These are phyloP conservation scores for Ramaria sp. DNA, from an alignment of 768 basidiomycete species.

Conservation along the genomic window DNA sequence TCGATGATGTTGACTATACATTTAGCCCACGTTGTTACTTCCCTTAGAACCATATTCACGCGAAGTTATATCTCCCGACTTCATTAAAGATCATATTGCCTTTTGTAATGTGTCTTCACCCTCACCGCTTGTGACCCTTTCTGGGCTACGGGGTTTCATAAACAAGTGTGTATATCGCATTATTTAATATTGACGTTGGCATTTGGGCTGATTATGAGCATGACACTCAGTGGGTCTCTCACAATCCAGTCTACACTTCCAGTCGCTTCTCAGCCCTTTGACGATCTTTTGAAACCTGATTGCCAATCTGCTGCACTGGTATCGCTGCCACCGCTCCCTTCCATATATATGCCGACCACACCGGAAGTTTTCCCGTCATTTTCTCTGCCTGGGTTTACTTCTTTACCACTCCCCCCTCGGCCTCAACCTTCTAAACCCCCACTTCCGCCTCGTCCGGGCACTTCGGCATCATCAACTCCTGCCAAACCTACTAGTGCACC, in stretches of 20 bases:
- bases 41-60: constrained; percentile 51
- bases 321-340: constrained; percentile 46
- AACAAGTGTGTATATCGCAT: constrained; percentile 20
- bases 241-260: constrained; percentile 35
- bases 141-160: constrained; percentile 76
- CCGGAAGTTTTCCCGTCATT: constrained; percentile 38
- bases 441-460: constrained; percentile 26
- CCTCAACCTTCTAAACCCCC: constrained; percentile 39
- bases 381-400: constrained; percentile 30
- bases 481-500: constrained; percentile 21
- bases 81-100: constrained; percentile 76
- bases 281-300: constrained; percentile 25
- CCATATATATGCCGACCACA: constrained; percentile 18
- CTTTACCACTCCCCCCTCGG: constrained; percentile 24
- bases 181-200: background rate
- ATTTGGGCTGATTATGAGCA: constrained; percentile 9
- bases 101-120: constrained; percentile 46
- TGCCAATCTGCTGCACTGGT: constrained; percentile 28
- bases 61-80: constrained; percentile 55
- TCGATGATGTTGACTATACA: background rate
- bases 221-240: constrained; percentile 22
- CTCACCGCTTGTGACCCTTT: constrained; percentile 61
- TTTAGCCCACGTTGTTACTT: constrained; percentile 69
- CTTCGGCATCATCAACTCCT: constrained; percentile 13
- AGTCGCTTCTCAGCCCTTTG: constrained; percentile 30